These are phyloP conservation scores for Cercospora berteroae DNA, from an alignment of 2,329 filamentous ascomycete species.

Conservation along the genomic window DNA sequence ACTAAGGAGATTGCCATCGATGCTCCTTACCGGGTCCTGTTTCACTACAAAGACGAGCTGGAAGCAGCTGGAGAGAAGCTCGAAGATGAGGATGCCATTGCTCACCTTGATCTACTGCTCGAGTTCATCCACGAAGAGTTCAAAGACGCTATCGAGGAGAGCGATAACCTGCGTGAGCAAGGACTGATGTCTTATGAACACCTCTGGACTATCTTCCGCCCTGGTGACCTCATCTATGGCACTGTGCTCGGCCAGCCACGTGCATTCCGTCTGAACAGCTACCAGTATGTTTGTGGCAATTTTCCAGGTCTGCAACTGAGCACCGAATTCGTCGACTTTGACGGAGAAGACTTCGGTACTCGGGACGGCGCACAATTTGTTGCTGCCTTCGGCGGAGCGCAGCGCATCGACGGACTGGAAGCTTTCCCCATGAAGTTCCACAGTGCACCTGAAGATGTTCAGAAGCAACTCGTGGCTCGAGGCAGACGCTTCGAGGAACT, in stretches of 20 bases:
- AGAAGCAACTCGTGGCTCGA: constrained; percentile 27
- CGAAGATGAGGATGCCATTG: constrained; percentile 32
- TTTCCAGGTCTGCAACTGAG: constrained; percentile 31
- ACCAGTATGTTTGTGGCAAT: constrained; percentile 30
- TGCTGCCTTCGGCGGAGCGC: constrained; percentile 26
- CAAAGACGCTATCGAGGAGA: constrained; percentile 35
- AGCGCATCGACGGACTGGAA: constrained; percentile 28
- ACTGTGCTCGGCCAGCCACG: constrained; percentile 34
- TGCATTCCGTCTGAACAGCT: constrained; percentile 33
- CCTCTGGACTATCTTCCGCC: constrained; percentile 48
- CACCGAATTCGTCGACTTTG: constrained; percentile 37
- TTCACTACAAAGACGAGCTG: constrained; percentile 33
- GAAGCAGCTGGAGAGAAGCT: constrained; percentile 24
- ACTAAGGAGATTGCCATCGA: constrained; percentile 34
- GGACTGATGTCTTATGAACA: constrained; percentile 39
- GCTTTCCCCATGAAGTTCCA: constrained; percentile 30
- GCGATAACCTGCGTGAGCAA: constrained; percentile 31
- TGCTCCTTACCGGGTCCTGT: constrained; percentile 32
- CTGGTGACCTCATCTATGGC: constrained; percentile 33
- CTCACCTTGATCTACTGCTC: constrained; percentile 37
- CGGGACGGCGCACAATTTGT: constrained; percentile 18
- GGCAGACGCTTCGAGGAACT: constrained; percentile 30
- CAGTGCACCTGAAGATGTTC: constrained; percentile 17
- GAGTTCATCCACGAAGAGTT: constrained; percentile 32
- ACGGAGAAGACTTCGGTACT: constrained; percentile 35